Percentiles rank a stretch among this genome's conserved stretches.
Conservation (phyloP, 2,329 filamentous ascomycete species). For the Sporothrix curviconia region DNA sequence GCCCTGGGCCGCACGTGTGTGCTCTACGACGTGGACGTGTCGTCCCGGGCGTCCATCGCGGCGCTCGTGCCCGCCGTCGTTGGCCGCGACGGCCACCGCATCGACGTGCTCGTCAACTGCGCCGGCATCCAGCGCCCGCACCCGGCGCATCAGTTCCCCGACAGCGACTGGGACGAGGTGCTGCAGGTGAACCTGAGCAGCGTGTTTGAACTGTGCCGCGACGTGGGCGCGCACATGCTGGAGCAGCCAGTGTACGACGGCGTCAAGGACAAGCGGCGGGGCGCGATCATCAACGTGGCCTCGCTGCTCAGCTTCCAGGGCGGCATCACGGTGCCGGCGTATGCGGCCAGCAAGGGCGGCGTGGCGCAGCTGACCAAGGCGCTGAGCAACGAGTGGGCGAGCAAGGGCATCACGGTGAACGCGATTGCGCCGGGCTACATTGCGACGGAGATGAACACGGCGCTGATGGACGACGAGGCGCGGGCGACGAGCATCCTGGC, state of each 20-base stretch:
- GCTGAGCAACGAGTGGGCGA: constrained; percentile 78
- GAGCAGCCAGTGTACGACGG: constrained; percentile 37
- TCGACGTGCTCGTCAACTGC: constrained; percentile 78
- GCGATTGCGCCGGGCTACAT: constrained; percentile 87
- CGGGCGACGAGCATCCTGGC: constrained; percentile 67
- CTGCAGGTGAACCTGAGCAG: constrained; percentile 80
- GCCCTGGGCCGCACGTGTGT: constrained; percentile 58
- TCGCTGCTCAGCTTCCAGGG: constrained; percentile 79
- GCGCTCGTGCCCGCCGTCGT: constrained; percentile 54
- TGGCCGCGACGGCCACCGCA: constrained; percentile 26
- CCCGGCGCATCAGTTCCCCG: constrained; percentile 67
- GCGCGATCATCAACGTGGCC: constrained; percentile 77
- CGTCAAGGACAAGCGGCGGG: constrained; percentile 42
- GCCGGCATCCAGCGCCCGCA: constrained; percentile 80
- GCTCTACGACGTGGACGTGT: constrained; percentile 66
- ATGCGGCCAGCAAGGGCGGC: constrained; percentile 79
- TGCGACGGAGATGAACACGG: constrained; percentile 89
- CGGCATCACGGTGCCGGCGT: constrained; percentile 80
- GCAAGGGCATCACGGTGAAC: constrained; percentile 76
- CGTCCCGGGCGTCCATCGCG: constrained; percentile 53
- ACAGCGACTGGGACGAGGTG: constrained; percentile 70
- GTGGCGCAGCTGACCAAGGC: constrained; percentile 80
- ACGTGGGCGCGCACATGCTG: constrained; percentile 75
- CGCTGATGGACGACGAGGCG: constrained; percentile 65
- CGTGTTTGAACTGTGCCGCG: constrained; percentile 72